Conservation (phyloP, 495 filamentous ascomycete genomes). For the Penicillium paxilli region DNA sequence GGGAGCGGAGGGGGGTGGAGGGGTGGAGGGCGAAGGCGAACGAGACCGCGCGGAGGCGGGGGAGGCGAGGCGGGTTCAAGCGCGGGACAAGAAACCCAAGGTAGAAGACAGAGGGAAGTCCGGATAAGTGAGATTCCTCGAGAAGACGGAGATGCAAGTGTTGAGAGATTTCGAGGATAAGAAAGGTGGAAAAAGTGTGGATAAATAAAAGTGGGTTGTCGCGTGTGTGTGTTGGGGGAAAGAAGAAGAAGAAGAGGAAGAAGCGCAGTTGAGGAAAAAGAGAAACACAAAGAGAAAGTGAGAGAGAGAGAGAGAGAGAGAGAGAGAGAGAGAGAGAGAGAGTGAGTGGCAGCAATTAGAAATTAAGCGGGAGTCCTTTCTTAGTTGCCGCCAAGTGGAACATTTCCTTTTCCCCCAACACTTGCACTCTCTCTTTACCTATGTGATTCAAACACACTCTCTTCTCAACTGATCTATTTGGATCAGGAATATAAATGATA, state of each 20-base stretch:
- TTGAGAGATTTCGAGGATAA: neutral
- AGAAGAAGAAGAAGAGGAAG: neutral
- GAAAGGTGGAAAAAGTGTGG: neutral
- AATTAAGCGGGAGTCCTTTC: neutral
- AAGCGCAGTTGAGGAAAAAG: neutral
- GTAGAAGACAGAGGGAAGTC: neutral
- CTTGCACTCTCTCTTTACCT: neutral
- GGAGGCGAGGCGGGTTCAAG: conserved; percentile 19
- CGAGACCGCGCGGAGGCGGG: conserved; percentile 16
- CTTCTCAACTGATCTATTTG: too few relatives aligned
- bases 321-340: neutral
- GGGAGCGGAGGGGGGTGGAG: conserved; percentile 7
- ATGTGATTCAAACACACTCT: too few relatives aligned
- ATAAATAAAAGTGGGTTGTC: too few relatives aligned
- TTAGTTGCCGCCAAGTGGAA: neutral
- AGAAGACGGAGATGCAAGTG: neutral
- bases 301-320: neutral
- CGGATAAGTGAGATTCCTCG: neutral
- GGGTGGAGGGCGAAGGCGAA: neutral
- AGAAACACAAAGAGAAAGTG: neutral
- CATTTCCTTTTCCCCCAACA: neutral
- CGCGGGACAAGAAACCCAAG: conserved; percentile 2
- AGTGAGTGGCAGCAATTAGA: neutral
- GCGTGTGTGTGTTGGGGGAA: neutral
- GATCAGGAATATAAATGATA: too few relatives aligned